phyloP scores from a whole-genome alignment of 257 asterid genomes.

The Capsicum baccatum region DNA sequence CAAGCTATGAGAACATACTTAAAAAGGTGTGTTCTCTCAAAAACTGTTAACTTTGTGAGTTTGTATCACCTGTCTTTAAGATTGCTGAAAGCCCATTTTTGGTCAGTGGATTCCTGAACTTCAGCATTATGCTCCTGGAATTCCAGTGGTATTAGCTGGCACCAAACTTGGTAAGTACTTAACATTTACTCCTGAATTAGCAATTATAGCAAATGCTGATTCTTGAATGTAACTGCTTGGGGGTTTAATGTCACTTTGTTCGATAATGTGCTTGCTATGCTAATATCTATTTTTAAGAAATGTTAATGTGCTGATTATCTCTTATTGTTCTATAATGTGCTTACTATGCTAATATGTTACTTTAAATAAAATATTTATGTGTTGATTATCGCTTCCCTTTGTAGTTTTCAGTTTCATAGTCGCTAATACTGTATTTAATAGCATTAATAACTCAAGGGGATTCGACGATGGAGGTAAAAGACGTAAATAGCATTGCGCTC shows the following conservation, averaged over 20 bases:
- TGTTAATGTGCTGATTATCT: neutral
- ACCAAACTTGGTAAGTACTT: constrained; percentile 75
- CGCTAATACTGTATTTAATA: neutral
- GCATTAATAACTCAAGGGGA: neutral
- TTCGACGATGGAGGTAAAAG: constrained; percentile 14
- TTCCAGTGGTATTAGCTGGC: constrained; percentile 82
- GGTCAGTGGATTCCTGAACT: constrained; percentile 97
- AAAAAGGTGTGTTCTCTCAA: constrained; percentile 65
- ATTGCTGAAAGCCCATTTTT: constrained; percentile 35
- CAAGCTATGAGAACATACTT: constrained; percentile 87
- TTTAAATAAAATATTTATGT: neutral
- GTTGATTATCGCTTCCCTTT: neutral
- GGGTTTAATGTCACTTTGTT: constrained; percentile 8
- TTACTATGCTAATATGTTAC: neutral
- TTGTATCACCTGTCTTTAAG: neutral
- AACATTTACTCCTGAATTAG: neutral
- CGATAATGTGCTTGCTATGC: neutral
- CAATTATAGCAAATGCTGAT: neutral
- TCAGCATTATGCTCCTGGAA: constrained; percentile 88
- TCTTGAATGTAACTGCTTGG: neutral
- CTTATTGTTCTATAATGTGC: neutral
- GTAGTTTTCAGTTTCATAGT: constrained; percentile 9
- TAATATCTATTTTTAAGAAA: neutral
- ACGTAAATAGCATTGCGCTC: neutral
- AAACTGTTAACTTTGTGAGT: neutral